A percentile compares a stretch with the other conserved stretches of the same genome.
Evolutionary conservation across 192 early-diverging fungal species (phyloP).

Genomic region (Linnemannia elongata): DNA sequence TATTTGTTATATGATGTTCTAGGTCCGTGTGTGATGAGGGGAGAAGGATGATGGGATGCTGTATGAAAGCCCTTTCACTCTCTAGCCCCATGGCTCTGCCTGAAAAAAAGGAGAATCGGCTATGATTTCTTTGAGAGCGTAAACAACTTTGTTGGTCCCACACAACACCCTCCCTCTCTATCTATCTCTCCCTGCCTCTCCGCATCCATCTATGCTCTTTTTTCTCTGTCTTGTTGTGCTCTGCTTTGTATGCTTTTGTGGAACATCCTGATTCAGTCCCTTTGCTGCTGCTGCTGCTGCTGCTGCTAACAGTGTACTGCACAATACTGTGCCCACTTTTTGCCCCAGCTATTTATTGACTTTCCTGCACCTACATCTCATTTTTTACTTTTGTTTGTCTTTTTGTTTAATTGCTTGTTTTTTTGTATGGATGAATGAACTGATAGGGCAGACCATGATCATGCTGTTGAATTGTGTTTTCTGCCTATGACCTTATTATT

Average conservation of each 20-base stretch:
- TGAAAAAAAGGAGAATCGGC: not conserved
- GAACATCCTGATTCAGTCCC: not conserved
- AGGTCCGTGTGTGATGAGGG: not conserved
- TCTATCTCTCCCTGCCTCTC: not conserved
- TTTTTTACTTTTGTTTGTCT: not conserved
- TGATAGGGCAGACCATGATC: not conserved
- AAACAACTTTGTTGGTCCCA: not conserved
- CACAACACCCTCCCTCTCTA: not conserved
- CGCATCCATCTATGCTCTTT: not conserved
- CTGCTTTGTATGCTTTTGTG: not conserved
- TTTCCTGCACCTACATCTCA: not conserved
- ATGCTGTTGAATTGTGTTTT: not conserved
- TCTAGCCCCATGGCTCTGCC: not conserved
- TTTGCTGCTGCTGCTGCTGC: not conserved
- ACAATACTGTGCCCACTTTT: not conserved
- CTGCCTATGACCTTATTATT: not conserved
- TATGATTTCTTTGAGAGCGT: not conserved
- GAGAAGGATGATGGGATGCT: no score
- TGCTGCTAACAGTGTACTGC: not conserved
- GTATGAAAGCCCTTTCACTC: not conserved
- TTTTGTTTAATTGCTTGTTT: not conserved
- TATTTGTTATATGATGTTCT: not conserved
- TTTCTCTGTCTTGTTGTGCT: not conserved
- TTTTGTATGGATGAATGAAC: no score
- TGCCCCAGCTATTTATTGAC: not conserved